Evolutionary conservation across 331 rosid genomes (phyloP).

Genomic region (Rosa hybrid): DNA sequence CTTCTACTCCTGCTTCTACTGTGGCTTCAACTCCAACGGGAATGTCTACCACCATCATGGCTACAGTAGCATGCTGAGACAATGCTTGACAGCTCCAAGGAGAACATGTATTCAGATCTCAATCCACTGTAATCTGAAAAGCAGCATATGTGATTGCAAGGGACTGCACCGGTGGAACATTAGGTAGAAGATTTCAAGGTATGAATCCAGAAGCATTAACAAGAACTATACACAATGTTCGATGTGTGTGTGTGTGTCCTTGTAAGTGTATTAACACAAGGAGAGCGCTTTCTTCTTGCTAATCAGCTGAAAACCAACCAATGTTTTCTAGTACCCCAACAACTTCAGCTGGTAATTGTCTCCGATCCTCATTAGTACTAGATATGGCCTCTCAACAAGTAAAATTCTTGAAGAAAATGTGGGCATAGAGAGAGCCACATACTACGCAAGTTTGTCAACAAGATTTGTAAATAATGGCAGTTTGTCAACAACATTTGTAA

Average conservation of each 20-base stretch:
- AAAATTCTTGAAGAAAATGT: constrained; percentile 3
- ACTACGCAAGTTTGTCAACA: constrained; percentile 1
- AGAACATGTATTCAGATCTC: constrained; percentile 18
- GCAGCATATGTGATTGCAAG: constrained; percentile 17
- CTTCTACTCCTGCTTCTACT: constrained; percentile 84
- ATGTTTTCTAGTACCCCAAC: background rate
- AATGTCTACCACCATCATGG: constrained; percentile 44
- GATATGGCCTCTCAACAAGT: constrained; percentile 1
- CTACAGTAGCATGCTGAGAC: constrained; percentile 31
- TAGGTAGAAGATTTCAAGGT: constrained; percentile 14
- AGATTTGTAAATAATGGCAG: background rate
- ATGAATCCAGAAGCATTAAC: background rate
- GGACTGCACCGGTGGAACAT: constrained; percentile 20
- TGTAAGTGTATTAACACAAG: background rate
- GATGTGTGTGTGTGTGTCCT: background rate
- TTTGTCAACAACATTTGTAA: background rate
- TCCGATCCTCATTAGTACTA: background rate
- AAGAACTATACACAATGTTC: background rate
- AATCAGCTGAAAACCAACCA: constrained; percentile 4
- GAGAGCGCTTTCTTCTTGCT: background rate
- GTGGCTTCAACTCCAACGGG: constrained; percentile 69
- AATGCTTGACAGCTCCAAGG: constrained; percentile 16
- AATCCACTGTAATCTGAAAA: constrained; percentile 21
- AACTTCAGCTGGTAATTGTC: background rate
- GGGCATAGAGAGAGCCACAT: background rate